Conservation (phyloP, 2,329 filamentous ascomycete genomes). For the Stylonectria norvegica region DNA sequence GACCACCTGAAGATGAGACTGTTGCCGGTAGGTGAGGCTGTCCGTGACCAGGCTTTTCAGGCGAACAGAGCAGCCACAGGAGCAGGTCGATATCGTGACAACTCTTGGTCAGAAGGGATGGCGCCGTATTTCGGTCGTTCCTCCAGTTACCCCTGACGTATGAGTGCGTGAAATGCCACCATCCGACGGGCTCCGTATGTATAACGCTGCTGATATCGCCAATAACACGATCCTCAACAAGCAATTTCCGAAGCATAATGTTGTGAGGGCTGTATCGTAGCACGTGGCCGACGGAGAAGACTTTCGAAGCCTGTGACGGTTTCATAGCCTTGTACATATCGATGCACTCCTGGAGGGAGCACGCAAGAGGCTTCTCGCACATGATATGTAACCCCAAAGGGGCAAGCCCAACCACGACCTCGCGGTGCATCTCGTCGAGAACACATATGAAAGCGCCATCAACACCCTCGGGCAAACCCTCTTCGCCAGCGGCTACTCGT, state of each 20-base stretch:
- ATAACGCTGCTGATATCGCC: slow-evolving; percentile 83
- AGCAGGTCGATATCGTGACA: slow-evolving; percentile 95
- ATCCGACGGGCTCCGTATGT: slow-evolving; percentile 91
- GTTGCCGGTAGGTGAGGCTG: slow-evolving; percentile 69
- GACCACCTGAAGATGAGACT: slow-evolving; percentile 70
- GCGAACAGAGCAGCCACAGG: slow-evolving; percentile 84
- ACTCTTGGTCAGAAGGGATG: slow-evolving; percentile 86
- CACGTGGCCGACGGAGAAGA: slow-evolving; percentile 94
- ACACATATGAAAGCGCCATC: slow-evolving; percentile 66
- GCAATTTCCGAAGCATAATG: slow-evolving; percentile 72
- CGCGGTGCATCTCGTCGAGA: slow-evolving; percentile 82
- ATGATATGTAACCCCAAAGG: slow-evolving; percentile 74
- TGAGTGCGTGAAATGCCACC: slow-evolving; percentile 91
- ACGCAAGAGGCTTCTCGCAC: slow-evolving; percentile 92
- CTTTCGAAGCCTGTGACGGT: slow-evolving; percentile 31
- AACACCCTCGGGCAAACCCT: slow-evolving; percentile 48
- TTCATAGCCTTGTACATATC: slow-evolving; percentile 63
- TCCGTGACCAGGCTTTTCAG: slow-evolving; percentile 43
- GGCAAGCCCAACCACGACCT: slow-evolving; percentile 72
- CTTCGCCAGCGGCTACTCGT: slow-evolving; percentile 47
- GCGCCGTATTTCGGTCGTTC: slow-evolving; percentile 70
- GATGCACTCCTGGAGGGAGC: slow-evolving; percentile 73
- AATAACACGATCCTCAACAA: slow-evolving; percentile 71
- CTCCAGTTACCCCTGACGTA: slow-evolving; percentile 96
- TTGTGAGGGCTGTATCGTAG: slow-evolving; percentile 93